Percentiles rank a stretch among this genome's conserved stretches.
Conservation (phyloP, 1,284 basidiomycete genomes). For the Neonothopanus nambi region DNA sequence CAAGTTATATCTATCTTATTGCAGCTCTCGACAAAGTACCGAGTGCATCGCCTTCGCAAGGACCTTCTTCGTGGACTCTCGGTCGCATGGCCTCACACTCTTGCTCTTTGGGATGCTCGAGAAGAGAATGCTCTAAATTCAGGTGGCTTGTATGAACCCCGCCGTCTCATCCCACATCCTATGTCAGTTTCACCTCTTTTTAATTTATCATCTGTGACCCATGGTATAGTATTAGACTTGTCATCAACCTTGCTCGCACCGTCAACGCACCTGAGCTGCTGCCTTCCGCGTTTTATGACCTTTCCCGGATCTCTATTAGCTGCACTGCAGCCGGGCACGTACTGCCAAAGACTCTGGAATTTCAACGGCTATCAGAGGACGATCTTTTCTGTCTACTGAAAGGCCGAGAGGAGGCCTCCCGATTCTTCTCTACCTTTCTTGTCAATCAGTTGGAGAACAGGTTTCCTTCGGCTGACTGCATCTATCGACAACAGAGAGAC, state of each 20-base stretch:
- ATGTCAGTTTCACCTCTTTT: slow-evolving; percentile 45
- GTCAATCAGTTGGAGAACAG: slow-evolving; percentile 69
- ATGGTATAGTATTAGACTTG: slow-evolving; percentile 29
- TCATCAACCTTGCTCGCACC: slow-evolving; percentile 70
- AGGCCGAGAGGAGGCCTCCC: slow-evolving; percentile 67
- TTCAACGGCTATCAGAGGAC: slow-evolving; percentile 47
- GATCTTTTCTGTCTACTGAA: slow-evolving; percentile 61
- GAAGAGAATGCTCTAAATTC: slow-evolving; percentile 51
- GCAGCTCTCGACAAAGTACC: slow-evolving; percentile 62
- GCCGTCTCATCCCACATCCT: slow-evolving; percentile 57
- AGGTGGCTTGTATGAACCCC: slow-evolving; percentile 56
- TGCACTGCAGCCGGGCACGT: slow-evolving; percentile 39
- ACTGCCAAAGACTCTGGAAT: slow-evolving; percentile 26
- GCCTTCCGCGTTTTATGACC: slow-evolving; percentile 73
- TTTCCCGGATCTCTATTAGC: slow-evolving; percentile 59
- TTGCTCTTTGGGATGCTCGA: slow-evolving; percentile 62
- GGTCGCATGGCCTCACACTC: slow-evolving; percentile 55
- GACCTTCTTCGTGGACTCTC: slow-evolving; percentile 54
- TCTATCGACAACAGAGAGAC: slow-evolving; percentile 46
- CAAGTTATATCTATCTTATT: slow-evolving; percentile 51
- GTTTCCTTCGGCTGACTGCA: slow-evolving; percentile 48
- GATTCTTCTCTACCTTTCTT: slow-evolving; percentile 73
- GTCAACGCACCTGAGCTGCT: slow-evolving; percentile 60
- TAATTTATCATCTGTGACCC: slow-evolving; percentile 5
- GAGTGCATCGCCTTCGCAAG: slow-evolving; percentile 52